Conservation (phyloP, 2,329 filamentous ascomycete species). For the Trichoderma citrinoviride region DNA sequence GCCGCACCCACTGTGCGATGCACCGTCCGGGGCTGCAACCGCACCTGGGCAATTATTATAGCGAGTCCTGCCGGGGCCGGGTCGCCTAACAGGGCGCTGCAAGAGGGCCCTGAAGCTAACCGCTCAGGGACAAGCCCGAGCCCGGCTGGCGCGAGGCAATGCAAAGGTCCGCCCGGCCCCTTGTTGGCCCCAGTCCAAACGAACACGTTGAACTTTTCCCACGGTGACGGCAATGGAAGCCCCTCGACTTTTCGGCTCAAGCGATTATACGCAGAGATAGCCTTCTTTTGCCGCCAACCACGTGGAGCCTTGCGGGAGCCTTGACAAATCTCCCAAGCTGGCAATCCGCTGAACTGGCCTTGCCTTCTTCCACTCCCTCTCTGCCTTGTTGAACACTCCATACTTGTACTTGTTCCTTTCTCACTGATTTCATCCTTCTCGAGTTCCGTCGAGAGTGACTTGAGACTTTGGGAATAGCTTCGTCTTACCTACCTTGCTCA, state of each 20-base stretch:
- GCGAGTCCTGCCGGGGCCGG: background rate
- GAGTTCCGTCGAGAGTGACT: constrained; percentile 4
- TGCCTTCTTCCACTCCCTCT: constrained; percentile 23
- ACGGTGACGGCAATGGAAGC: constrained; percentile 11
- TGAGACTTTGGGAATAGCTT: constrained; percentile 4
- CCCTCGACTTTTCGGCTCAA: constrained; percentile 14
- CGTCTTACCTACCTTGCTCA: background rate
- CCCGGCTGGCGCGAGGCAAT: constrained; percentile 14
- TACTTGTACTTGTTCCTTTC: background rate
- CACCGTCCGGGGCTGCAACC: background rate
- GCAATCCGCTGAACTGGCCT: constrained; percentile 24
- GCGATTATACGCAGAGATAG: background rate
- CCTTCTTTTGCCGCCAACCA: constrained; percentile 28
- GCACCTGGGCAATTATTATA: too few species aligned
- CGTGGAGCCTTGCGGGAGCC: constrained; percentile 32
- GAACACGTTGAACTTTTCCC: constrained; percentile 32
- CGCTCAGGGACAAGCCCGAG: constrained; percentile 21
- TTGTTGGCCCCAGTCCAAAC: constrained; percentile 24
- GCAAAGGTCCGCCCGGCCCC: constrained; percentile 24
- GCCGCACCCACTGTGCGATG: constrained; percentile 1
- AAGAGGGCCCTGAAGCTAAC: constrained; percentile 24
- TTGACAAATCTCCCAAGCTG: constrained; percentile 35
- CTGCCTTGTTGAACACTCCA: background rate
- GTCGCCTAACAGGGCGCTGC: constrained; percentile 9
- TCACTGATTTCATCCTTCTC: background rate